phyloP scores from a whole-genome alignment of 441 rosid genomes.

The Jatropha multifida region DNA sequence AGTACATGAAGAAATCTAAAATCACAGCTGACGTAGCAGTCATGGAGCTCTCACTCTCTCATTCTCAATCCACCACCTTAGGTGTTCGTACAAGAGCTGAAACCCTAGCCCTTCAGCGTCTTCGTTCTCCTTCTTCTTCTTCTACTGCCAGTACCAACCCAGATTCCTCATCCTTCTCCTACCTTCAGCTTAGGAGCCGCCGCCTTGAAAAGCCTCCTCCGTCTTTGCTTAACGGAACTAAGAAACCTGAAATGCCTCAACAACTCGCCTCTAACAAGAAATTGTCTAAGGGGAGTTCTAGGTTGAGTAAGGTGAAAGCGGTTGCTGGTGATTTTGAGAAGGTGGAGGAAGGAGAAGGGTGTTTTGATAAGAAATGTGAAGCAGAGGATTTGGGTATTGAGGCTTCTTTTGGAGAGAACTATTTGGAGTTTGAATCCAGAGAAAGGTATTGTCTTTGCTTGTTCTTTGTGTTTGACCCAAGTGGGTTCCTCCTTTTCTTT shows the following conservation, averaged over 20 bases:
- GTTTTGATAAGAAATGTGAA: constrained; percentile 23
- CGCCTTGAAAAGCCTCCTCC: constrained; percentile 63
- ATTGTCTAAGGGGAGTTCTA: constrained; percentile 27
- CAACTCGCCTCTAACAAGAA: not conserved
- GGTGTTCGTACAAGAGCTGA: constrained; percentile 89
- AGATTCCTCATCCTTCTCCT: constrained; percentile 25
- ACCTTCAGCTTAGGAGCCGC: constrained; percentile 87
- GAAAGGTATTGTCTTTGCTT: constrained; percentile 44
- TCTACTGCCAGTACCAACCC: constrained; percentile 15
- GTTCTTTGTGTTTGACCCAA: not conserved
- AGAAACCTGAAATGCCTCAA: constrained; percentile 25
- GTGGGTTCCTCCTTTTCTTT: not conserved
- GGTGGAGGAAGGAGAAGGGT: constrained; percentile 9
- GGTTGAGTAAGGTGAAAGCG: constrained; percentile 17
- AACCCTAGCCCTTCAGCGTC: constrained; percentile 72
- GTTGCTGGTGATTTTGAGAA: not conserved
- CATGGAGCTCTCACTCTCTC: constrained; percentile 52
- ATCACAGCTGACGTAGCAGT: constrained; percentile 55
- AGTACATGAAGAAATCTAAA: constrained; percentile 82
- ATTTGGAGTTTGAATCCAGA: constrained; percentile 51
- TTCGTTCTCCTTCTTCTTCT: constrained; percentile 26
- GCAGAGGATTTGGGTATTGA: constrained; percentile 41
- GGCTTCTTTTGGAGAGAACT: constrained; percentile 64
- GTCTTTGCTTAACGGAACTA: constrained; percentile 29
- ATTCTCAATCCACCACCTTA: constrained; percentile 41